Conservation (phyloP, 768 basidiomycete species). For the Pleurotus salmoneostramineus region DNA sequence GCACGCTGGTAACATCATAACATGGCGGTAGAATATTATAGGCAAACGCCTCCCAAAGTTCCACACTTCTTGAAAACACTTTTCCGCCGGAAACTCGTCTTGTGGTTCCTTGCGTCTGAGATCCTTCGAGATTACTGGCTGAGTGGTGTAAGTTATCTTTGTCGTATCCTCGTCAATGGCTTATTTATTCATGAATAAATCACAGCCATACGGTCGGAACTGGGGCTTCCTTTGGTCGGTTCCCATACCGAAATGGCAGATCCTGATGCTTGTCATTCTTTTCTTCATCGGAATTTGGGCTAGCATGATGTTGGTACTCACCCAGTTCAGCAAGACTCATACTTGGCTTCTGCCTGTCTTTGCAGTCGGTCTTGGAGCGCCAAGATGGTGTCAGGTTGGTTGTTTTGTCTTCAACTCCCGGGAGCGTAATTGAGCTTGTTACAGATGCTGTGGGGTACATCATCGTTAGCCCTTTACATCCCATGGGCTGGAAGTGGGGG, state of each 20-base stretch:
- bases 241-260: slow-evolving; percentile 79
- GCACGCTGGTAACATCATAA: slow-evolving; percentile 11
- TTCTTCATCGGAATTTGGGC: slow-evolving; percentile 94
- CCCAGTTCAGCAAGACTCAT: slow-evolving; percentile 87
- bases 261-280: slow-evolving; percentile 67
- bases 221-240: slow-evolving; percentile 93
- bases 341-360: slow-evolving; percentile 95
- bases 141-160: slow-evolving; percentile 59
- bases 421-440: background rate
- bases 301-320: slow-evolving; percentile 67
- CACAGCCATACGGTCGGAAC: slow-evolving; percentile 88
- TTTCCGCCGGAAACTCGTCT: slow-evolving; percentile 85
- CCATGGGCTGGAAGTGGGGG: slow-evolving; percentile 88
- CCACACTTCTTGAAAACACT: slow-evolving; percentile 89
- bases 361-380: slow-evolving; percentile 91
- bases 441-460: slow-evolving; percentile 93
- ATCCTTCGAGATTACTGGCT: slow-evolving; percentile 91
- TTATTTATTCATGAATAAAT: slow-evolving; percentile 10
- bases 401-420: background rate
- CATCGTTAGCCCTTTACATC: slow-evolving; percentile 87
- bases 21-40: slow-evolving; percentile 67
- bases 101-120: slow-evolving; percentile 92
- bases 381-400: slow-evolving; percentile 87
- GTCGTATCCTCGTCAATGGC: background rate
- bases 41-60: slow-evolving; percentile 91